phyloP scores from a whole-genome alignment of 164 flowering plant genomes.

The Litsea cubeba region DNA sequence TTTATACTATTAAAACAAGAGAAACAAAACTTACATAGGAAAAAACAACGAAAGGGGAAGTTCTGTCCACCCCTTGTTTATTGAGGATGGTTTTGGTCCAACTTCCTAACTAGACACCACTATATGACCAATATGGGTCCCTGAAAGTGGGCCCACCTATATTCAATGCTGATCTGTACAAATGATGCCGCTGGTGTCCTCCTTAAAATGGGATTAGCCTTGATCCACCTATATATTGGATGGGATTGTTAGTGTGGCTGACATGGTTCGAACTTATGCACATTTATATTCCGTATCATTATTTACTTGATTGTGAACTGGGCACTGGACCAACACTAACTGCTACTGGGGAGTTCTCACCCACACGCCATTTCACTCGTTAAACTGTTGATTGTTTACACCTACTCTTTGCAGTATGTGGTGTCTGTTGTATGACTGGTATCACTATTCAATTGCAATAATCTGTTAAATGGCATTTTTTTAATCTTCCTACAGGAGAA shows the following conservation, averaged over 20 bases:
- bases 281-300: no score
- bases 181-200: no score
- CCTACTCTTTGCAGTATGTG: neutral
- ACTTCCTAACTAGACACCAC: neutral
- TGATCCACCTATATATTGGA: no score
- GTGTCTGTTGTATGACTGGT: neutral
- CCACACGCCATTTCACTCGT: neutral
- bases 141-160: neutral
- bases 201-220: no score
- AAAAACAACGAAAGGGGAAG: no score
- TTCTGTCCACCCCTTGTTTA: neutral
- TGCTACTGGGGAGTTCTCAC: neutral
- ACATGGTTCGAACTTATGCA: no score
- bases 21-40: no score
- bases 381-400: neutral
- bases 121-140: neutral
- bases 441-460: neutral
- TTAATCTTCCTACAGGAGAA: slow-evolving; percentile 44
- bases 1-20: neutral
- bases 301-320: no score
- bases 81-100: neutral
- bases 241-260: no score
- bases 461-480: neutral
- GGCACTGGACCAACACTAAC: neutral
- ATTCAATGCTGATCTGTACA: neutral